A percentile compares a stretch with the other conserved stretches of the same genome.
phyloP scores from a whole-genome alignment of 2,329 filamentous ascomycete species.

The Aspergillus latus region DNA sequence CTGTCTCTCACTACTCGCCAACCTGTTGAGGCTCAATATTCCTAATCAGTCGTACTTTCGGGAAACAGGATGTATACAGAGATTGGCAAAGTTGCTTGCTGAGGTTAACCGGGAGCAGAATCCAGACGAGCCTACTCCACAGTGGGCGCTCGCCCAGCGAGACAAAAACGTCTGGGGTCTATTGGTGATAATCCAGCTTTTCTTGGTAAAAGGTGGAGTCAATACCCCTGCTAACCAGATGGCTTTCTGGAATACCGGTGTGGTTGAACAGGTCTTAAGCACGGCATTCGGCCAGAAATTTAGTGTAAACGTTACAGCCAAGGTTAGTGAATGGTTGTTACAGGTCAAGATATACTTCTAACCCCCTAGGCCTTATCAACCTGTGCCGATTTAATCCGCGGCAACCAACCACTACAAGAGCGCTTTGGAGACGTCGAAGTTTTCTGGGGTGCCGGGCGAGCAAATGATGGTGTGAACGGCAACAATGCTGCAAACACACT shows the following conservation, averaged over 20 bases:
- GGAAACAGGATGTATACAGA: constrained; percentile 79
- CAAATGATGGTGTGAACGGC: constrained; percentile 35
- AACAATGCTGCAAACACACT: constrained; percentile 48
- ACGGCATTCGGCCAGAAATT: constrained; percentile 75
- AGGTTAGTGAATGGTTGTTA: constrained; percentile 52
- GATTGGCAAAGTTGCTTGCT: constrained; percentile 68
- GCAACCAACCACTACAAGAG: constrained; percentile 78
- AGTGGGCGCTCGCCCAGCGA: constrained; percentile 73
- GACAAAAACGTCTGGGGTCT: constrained; percentile 93
- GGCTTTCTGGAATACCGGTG: constrained; percentile 79
- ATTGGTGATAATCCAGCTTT: constrained; percentile 80
- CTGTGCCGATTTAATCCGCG: constrained; percentile 84
- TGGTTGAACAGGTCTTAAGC: constrained; percentile 75
- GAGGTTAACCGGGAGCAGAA: constrained; percentile 57
- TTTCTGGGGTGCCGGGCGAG: constrained; percentile 35
- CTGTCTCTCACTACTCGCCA: constrained; percentile 85
- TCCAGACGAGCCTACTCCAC: constrained; percentile 61
- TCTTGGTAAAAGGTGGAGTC: constrained; percentile 75
- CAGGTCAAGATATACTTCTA: constrained; percentile 8
- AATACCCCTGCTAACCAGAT: constrained; percentile 81
- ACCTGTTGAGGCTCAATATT: constrained; percentile 79
- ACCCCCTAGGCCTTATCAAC: constrained; percentile 68
- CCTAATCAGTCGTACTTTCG: constrained; percentile 94
- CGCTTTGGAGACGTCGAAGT: constrained; percentile 86
- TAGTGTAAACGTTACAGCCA: constrained; percentile 75